phyloP scores from a whole-genome alignment of 768 basidiomycete species.

The Leccinum ochraceum region DNA sequence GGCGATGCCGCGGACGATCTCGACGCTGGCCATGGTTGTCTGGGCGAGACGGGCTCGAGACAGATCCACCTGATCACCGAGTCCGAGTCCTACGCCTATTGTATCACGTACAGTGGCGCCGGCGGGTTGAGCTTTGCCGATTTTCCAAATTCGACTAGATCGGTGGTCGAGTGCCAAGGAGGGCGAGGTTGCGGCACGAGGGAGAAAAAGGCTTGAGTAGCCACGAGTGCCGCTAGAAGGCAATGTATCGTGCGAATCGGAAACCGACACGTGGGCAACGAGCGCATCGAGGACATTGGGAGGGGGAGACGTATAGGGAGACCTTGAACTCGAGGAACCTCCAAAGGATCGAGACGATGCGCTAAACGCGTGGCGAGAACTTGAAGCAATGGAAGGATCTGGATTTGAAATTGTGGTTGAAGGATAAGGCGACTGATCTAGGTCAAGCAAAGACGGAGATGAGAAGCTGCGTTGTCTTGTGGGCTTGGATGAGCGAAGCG shows the following conservation, averaged over 20 bases:
- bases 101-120: slow-evolving; percentile 24
- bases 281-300: slow-evolving; percentile 34
- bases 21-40: slow-evolving; percentile 87
- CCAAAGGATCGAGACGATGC: slow-evolving; percentile 19
- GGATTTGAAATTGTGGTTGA: slow-evolving; percentile 1
- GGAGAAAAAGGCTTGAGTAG: slow-evolving; percentile 54
- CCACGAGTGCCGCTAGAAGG: slow-evolving; percentile 58
- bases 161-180: slow-evolving; percentile 14
- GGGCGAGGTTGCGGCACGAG: slow-evolving; percentile 36
- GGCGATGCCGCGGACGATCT: slow-evolving; percentile 63
- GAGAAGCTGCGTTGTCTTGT: slow-evolving; percentile 34
- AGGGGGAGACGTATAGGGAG: slow-evolving; percentile 32
- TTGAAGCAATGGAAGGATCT: slow-evolving; percentile 10
- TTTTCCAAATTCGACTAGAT: slow-evolving; percentile 29
- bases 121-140: slow-evolving; percentile 12
- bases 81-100: slow-evolving; percentile 29
- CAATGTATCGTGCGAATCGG: slow-evolving; percentile 24
- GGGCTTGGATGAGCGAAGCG: slow-evolving; percentile 28
- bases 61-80: slow-evolving; percentile 63
- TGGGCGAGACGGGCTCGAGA: slow-evolving; percentile 78
- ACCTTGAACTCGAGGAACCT: slow-evolving; percentile 30
- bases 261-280: slow-evolving; percentile 32
- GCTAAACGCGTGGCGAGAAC: slow-evolving; percentile 9
- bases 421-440: slow-evolving; percentile 7
- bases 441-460: slow-evolving; percentile 22